These are phyloP conservation scores for Leccinum cinnamomeum DNA, from an alignment of 1,284 basidiomycete species.

Conservation along the genomic window DNA sequence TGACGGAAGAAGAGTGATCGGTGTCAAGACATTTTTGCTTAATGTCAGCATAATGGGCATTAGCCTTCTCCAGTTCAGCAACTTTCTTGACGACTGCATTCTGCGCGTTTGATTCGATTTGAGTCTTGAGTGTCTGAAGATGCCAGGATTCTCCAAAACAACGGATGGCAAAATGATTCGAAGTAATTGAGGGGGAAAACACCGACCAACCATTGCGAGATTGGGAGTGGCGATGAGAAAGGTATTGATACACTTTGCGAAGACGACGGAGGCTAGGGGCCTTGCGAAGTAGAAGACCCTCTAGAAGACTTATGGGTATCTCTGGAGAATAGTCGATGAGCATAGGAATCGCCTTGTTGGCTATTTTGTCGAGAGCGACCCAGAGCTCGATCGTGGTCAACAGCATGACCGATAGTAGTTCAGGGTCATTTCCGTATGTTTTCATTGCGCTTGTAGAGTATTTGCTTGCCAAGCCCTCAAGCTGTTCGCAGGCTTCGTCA, in stretches of 20 bases:
- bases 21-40: not conserved
- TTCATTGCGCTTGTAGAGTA: not conserved
- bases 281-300: not conserved
- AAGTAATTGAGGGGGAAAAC: constrained; percentile 19
- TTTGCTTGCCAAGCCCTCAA: not conserved
- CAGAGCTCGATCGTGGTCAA: constrained; percentile 1
- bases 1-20: constrained; percentile 6
- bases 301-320: not conserved
- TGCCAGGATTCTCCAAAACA: constrained; percentile 27
- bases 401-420: not conserved
- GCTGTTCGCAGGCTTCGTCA: not conserved
- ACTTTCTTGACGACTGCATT: constrained; percentile 19
- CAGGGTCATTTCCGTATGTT: not conserved
- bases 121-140: constrained; percentile 27
- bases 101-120: constrained; percentile 33
- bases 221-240: constrained; percentile 30
- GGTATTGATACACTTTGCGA: constrained; percentile 25
- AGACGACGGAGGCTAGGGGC: not conserved
- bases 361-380: not conserved
- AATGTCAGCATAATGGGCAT: constrained; percentile 22
- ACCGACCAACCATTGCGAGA: constrained; percentile 18
- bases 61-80: constrained; percentile 26
- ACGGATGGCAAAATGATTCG: constrained; percentile 32
- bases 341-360: not conserved
- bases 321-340: not conserved